Base-by-base conservation (phyloP, 768 basidiomycete species). In the Gelatoporia subvermispora region DNA sequence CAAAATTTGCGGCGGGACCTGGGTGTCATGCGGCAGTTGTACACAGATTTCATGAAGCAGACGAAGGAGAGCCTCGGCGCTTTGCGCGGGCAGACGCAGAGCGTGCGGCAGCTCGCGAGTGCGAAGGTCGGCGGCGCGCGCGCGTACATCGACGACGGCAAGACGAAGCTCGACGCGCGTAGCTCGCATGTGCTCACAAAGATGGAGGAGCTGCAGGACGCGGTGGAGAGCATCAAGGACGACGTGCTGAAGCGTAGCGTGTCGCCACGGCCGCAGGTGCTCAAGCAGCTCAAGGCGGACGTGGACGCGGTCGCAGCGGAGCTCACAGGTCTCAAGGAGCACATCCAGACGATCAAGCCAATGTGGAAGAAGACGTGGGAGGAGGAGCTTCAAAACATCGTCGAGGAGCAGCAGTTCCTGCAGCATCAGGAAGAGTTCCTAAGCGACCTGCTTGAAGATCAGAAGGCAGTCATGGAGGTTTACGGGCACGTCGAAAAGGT, bases 301-400 rank as follows among this genome's bases (percentile, higher is more conserved):
- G 76, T 96, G 48, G 73, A 76, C 23, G 67, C 76, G 18, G 77
- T 85, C 22, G 75, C 81, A 16, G 65, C 69, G 9, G 86, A 93
- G 68, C 74, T 97, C 38, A 76, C 82, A 52, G 84, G 80, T 59
- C 71, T 98, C 49, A 81, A 81, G 60, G 82, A 85, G 57, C 91
- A 95, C 65, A 88, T 97, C 56, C 79, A 84, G 57, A 87, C 89
- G 10, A 79, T 94, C 60, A 92, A 88, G 60, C 93, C 95, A 37
- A 91, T 90, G 79, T 99, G 95, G 95, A 90, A 94, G 75, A 93
- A 94, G 77, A 97, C 93, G 17, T 99, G 95, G 95, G 88, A 90
- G 60, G 84, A 91, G 62, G 95, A 99, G 70, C 65, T 99, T 63
- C 88, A 92, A 73, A 91, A 92, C 55, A 93, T 99, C 48, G 88